Evolutionary conservation across 306 rosid species (phyloP).

Genomic region (Carpinus viminea): DNA sequence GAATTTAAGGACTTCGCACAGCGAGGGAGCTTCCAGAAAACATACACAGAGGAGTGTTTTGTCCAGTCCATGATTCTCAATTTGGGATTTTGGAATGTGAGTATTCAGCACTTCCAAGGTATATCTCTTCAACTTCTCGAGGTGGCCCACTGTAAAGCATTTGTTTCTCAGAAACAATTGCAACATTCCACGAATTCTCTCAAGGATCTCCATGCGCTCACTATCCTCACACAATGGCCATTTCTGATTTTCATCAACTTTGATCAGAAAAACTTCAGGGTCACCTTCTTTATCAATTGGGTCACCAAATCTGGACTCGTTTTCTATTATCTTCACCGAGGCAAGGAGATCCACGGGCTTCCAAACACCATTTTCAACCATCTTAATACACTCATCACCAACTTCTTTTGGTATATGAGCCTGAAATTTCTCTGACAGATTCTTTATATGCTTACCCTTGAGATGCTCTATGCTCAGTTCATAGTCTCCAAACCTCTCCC

Average conservation of each 20-base stretch:
- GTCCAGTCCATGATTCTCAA: background rate
- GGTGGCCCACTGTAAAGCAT: background rate
- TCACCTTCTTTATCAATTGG: background rate
- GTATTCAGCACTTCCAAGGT: background rate
- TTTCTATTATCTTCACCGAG: background rate
- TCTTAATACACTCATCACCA: background rate
- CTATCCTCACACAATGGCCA: background rate
- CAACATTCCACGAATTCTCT: background rate
- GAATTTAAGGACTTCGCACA: background rate
- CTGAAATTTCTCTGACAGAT: background rate
- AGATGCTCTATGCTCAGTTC: background rate
- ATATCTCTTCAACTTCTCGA: background rate
- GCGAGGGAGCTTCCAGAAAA: background rate
- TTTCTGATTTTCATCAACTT: background rate
- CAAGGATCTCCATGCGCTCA: background rate
- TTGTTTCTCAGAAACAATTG: background rate
- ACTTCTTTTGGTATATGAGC: background rate
- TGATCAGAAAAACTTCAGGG: too few species aligned
- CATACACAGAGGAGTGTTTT: background rate
- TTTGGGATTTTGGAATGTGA: background rate
- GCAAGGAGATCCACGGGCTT: background rate
- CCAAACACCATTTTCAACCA: background rate
- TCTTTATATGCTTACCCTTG: background rate
- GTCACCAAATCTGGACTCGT: background rate
- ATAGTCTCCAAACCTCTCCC: background rate